A percentile compares a stretch with the other conserved stretches of the same genome.
phyloP scores from a whole-genome alignment of 106 monocot genomes.

The Dendrobium officinale region DNA sequence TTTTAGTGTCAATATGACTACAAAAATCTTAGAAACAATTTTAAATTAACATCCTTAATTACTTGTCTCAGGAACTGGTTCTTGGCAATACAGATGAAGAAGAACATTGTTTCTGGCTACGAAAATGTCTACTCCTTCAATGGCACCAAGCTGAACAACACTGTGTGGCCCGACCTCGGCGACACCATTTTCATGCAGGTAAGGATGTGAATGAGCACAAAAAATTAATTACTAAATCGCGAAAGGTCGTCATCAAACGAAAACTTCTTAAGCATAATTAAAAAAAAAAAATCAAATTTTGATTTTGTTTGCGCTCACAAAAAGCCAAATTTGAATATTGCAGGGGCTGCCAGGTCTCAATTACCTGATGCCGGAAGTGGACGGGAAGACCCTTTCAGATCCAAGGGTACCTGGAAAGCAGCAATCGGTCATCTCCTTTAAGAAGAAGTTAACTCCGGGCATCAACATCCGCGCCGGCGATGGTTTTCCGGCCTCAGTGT shows the following conservation, averaged over 20 bases:
- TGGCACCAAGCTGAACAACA: slow-evolving; percentile 43
- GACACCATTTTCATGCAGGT: slow-evolving; percentile 48
- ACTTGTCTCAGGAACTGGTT: slow-evolving; percentile 49
- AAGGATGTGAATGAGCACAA: not conserved
- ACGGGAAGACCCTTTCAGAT: slow-evolving; percentile 21
- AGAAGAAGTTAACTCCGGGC: slow-evolving; percentile 45
- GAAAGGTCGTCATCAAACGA: no score
- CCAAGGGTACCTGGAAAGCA: slow-evolving; percentile 64
- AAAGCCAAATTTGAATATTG: not conserved
- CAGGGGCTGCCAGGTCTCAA: slow-evolving; percentile 45
- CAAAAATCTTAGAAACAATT: no score
- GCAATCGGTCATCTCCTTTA: slow-evolving; percentile 63
- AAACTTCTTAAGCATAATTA: not conserved
- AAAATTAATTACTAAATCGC: no score
- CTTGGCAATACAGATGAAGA: slow-evolving; percentile 37
- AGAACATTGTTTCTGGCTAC: slow-evolving; percentile 7
- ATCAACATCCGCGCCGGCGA: slow-evolving; percentile 47
- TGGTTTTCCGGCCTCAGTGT: slow-evolving; percentile 74
- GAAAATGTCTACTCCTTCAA: slow-evolving; percentile 61
- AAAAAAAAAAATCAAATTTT: not conserved
- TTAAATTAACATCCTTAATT: no score
- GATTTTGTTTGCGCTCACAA: no score
- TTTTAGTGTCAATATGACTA: no score
- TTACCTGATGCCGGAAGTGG: slow-evolving; percentile 42
- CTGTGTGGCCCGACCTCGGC: slow-evolving; percentile 17